Conservation (phyloP, 805 yeast genomes). For the Ogataea ganodermae region DNA sequence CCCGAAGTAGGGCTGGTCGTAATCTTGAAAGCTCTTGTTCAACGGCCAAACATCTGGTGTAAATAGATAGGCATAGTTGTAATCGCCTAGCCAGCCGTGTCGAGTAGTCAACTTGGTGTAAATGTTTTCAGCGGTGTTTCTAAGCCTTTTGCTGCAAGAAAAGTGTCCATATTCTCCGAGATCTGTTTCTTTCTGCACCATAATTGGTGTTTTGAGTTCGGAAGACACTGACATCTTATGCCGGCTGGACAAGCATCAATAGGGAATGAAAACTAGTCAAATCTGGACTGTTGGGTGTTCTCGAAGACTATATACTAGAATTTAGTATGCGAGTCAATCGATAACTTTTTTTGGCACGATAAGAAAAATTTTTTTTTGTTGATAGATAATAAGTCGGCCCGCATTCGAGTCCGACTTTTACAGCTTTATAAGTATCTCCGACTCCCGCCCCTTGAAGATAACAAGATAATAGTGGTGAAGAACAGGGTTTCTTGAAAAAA, state of each 20-base stretch:
- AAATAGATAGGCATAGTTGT: conserved; percentile 72
- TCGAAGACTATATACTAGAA: too few species aligned
- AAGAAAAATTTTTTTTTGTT: not conserved
- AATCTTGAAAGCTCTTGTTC: conserved; percentile 41
- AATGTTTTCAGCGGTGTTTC: not conserved
- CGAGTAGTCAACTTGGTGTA: conserved; percentile 17
- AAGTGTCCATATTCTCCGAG: not conserved
- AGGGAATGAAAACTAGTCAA: too few species aligned
- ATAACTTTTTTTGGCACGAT: too few species aligned
- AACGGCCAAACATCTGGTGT: conserved; percentile 70
- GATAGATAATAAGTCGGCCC: too few species aligned
- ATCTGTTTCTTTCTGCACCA: not conserved
- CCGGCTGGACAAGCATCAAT: not conserved
- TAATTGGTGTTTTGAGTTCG: not conserved
- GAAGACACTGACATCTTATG: not conserved
- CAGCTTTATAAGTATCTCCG: not conserved
- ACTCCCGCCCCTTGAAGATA: too few species aligned
- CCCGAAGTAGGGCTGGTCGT: conserved; percentile 73
- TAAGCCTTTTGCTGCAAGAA: not conserved
- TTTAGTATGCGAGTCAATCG: too few species aligned
- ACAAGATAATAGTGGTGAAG: not conserved
- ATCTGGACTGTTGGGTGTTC: too few species aligned
- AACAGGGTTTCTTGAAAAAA: not conserved
- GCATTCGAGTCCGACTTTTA: not conserved
- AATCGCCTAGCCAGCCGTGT: conserved; percentile 76